A percentile compares a stretch with the other conserved stretches of the same genome.
Evolutionary conservation across 495 filamentous ascomycete genomes (phyloP).

Genomic region (Neurospora sp.): DNA sequence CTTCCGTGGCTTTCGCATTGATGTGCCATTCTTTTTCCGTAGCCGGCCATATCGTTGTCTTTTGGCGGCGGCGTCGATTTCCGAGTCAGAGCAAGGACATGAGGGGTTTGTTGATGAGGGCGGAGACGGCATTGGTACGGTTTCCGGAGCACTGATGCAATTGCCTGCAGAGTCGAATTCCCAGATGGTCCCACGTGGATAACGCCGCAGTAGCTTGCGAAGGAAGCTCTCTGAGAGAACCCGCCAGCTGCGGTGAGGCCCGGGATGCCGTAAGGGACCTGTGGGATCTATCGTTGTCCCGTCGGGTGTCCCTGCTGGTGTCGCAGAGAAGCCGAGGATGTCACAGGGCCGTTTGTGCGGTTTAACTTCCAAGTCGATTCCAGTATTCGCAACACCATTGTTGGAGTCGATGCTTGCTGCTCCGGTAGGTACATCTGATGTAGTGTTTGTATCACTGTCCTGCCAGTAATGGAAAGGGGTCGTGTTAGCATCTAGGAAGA

Average conservation of each 20-base stretch:
- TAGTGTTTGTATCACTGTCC: neutral
- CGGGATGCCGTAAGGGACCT: neutral
- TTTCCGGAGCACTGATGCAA: neutral
- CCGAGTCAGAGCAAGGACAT: neutral
- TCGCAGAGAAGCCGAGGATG: neutral
- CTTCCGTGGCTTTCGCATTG: neutral
- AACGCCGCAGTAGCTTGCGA: constrained; percentile 42
- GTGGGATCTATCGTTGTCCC: neutral
- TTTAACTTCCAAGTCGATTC: neutral
- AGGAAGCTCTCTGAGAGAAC: constrained; percentile 30
- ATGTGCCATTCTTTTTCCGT: neutral
- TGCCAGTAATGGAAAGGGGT: neutral
- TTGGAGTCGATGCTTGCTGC: neutral
- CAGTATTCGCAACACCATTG: neutral
- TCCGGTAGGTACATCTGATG: neutral
- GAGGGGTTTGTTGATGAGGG: neutral
- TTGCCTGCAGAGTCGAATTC: constrained; percentile 39
- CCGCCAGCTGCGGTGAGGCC: neutral
- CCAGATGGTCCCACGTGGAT: constrained; percentile 51
- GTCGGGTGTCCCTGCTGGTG: neutral
- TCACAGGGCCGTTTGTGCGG: neutral
- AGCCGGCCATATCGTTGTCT: neutral
- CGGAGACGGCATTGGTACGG: neutral
- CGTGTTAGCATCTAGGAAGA: constrained; percentile 39
- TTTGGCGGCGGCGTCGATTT: neutral